Percentiles rank a stretch among this genome's conserved stretches.
These are phyloP conservation scores for Paramecium octaurelia DNA, from an alignment of 73 alveolate species.

Conservation along the genomic window DNA sequence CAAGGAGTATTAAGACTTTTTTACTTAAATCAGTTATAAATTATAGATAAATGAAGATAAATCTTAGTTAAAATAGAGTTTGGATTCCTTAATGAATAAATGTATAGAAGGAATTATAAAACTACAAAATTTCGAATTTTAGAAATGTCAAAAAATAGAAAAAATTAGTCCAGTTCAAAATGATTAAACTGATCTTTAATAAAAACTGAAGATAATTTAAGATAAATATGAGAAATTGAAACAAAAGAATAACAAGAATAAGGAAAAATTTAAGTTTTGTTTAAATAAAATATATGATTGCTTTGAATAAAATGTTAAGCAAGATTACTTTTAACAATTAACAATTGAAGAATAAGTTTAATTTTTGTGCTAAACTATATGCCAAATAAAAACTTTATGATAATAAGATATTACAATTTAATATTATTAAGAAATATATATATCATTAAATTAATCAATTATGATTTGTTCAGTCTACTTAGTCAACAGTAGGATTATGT, in stretches of 20 bases:
- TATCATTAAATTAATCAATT: background rate
- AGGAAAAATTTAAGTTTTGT: background rate
- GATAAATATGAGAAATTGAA: background rate
- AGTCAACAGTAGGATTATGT: conserved; percentile 29
- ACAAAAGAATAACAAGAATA: background rate
- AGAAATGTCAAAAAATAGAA: background rate
- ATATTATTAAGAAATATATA: background rate
- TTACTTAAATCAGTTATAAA: background rate
- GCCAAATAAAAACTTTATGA: background rate
- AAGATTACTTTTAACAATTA: background rate
- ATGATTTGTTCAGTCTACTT: conserved; percentile 37
- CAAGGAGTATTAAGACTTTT: background rate
- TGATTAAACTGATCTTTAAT: background rate
- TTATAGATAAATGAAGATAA: background rate
- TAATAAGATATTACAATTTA: background rate
- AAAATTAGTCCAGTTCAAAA: background rate
- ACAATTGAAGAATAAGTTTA: background rate
- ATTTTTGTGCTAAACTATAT: background rate
- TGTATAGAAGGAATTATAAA: background rate
- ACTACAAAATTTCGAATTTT: background rate
- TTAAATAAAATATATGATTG: background rate
- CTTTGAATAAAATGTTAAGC: background rate
- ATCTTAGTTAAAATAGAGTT: background rate
- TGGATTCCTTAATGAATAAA: background rate
- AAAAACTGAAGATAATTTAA: background rate